Percentiles rank a stretch among this genome's conserved stretches.
Evolutionary conservation across 805 yeast genomes (phyloP).

Genomic region (Pichia cabralensis): DNA sequence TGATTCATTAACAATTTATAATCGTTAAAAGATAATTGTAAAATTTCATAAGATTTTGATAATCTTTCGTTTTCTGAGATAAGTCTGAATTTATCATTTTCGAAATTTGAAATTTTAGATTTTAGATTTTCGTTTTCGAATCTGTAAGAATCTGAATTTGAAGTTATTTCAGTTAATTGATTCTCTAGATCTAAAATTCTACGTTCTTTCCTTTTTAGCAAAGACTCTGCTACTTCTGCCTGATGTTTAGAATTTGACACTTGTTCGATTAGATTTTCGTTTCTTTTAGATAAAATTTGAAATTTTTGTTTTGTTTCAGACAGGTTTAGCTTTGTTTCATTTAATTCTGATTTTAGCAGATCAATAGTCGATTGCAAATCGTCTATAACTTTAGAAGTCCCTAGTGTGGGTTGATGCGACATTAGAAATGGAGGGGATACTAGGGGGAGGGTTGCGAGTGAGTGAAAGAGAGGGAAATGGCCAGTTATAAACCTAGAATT

Average conservation of each 20-base stretch:
- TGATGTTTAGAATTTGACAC: conserved; percentile 67
- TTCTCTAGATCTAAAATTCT: conserved; percentile 57
- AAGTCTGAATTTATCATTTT: conserved; percentile 33
- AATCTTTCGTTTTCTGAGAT: conserved; percentile 46
- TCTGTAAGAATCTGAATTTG: conserved; percentile 38
- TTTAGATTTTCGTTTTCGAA: conserved; percentile 41
- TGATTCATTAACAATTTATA: conserved; percentile 38
- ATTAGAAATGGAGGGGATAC: not conserved
- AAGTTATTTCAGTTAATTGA: conserved; percentile 38
- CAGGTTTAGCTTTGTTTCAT: conserved; percentile 21
- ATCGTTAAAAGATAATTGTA: conserved; percentile 39
- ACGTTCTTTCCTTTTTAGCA: conserved; percentile 62
- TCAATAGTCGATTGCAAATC: conserved; percentile 25
- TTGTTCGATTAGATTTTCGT: conserved; percentile 51
- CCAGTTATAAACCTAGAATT: too few relatives aligned
- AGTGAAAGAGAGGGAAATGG: not conserved
- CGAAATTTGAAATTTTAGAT: conserved; percentile 37
- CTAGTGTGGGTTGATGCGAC: conserved; percentile 4
- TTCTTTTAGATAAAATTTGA: conserved; percentile 33
- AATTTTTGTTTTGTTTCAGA: conserved; percentile 45
- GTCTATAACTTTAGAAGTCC: conserved; percentile 26
- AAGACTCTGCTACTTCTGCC: conserved; percentile 60
- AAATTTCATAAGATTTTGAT: conserved; percentile 48
- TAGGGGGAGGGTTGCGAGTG: not conserved
- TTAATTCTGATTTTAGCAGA: conserved; percentile 14